These are phyloP conservation scores for Euphorbia tirucalli DNA, from an alignment of 345 rosid genomes.

Conservation along the genomic window DNA sequence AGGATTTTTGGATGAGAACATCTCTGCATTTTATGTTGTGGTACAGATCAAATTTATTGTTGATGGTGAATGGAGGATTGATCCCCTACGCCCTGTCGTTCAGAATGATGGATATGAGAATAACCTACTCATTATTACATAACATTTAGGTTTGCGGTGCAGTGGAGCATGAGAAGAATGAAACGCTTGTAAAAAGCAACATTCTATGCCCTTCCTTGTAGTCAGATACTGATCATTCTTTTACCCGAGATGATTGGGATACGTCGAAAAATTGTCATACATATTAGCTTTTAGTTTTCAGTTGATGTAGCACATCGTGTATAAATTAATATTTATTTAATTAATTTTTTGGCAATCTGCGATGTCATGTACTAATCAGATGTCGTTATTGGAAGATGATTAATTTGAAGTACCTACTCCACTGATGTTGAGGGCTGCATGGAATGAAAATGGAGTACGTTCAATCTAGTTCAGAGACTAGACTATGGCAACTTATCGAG, in stretches of 20 bases:
- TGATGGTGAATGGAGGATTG: constrained; percentile 91
- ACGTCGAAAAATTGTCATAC: background rate
- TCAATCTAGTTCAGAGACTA: too few species aligned
- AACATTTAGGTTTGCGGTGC: background rate
- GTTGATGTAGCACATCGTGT: background rate
- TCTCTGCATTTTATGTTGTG: constrained; percentile 15
- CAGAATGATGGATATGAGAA: constrained; percentile 58
- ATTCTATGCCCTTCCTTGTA: background rate
- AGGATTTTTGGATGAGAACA: background rate
- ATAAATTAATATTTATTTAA: background rate
- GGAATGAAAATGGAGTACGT: too few species aligned
- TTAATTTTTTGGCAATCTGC: too few species aligned
- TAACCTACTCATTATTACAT: constrained; percentile 66
- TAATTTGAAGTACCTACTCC: too few species aligned
- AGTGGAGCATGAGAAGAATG: constrained; percentile 2
- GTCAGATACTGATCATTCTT: background rate
- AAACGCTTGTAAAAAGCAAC: background rate
- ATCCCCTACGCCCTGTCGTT: constrained; percentile 85
- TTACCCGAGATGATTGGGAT: background rate
- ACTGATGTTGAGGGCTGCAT: too few species aligned
- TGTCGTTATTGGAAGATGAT: too few species aligned
- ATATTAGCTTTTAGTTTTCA: background rate
- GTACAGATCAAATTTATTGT: constrained; percentile 86
- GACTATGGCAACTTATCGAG: too few species aligned
- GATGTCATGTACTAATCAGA: too few species aligned